Base-by-base conservation (phyloP, 345 rosid genomes). In the Linum trigynum region DNA sequence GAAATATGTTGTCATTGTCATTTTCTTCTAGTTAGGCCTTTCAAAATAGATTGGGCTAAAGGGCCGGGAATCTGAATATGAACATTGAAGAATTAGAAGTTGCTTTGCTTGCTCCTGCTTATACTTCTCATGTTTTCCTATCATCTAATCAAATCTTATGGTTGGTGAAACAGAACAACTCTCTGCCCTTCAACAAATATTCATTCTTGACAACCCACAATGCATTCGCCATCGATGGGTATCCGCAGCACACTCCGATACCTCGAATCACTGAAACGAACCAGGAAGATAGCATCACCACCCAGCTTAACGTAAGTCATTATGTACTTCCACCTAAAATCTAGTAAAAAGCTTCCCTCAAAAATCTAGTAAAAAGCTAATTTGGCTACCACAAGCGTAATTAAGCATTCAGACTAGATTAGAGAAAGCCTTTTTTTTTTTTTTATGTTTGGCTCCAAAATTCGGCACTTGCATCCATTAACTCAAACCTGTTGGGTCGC, bases 171-270 rank as follows among this genome's bases (percentile, higher is more conserved):
- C 23, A 85, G 95, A 87, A 85, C 57, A 82, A 87, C 68, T 80
- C 88, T 55, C 78, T 87, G 1, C 85, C 88, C n/a, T 83, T 85
- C 75, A 85, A 87, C 71, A 87, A 87, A 38, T 85, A 87, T 58
- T 83, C 95, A 61, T 85, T 72, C 74, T 68, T 87, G 76, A 82
- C 90, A 3, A 85, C 88, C 43, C 88, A 87, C 79, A 87, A 87
- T 56, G 80, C 95, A 0, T 83, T n/a, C 65, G 95, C 90, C 39
- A 85, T 83, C 17, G 83, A 80, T 2, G 81, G 79, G 45, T 80
- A 80, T 62, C 81, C 84, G 38, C 75, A 76, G 16, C 85, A 72
- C 74, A 80, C 84, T 2, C 80, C 80, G 17, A 74, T 69, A 59
- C 86, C 86, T 39, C 74, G 95, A 16, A 0, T 75, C 50, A 79